Evolutionary conservation across 306 rosid species (phyloP).

Genomic region (Corylus heterophylla): DNA sequence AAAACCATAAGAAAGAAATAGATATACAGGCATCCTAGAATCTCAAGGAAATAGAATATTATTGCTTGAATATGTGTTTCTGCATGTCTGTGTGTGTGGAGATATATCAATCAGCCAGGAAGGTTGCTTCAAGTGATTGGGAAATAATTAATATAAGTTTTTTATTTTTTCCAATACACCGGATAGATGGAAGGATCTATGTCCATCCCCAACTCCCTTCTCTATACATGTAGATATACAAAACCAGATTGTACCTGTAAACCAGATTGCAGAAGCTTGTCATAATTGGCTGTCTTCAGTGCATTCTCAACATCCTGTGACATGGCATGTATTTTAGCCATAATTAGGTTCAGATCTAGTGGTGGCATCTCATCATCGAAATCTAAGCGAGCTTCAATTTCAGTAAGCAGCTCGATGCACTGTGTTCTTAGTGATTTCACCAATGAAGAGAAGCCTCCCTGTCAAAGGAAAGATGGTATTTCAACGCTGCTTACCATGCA

Average conservation of each 20-base stretch:
- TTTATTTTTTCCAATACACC: neutral
- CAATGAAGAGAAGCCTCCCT: constrained; percentile 93
- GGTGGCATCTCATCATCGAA: constrained; percentile 98
- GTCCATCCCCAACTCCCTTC: neutral
- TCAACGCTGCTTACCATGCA: constrained; percentile 12
- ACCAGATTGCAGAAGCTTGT: constrained; percentile 96
- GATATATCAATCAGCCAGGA: neutral
- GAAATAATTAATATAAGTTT: neutral
- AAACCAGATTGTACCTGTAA: constrained; percentile 57
- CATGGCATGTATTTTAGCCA: constrained; percentile 64
- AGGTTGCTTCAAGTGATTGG: neutral
- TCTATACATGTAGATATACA: neutral
- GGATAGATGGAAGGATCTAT: neutral
- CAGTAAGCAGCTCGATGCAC: constrained; percentile 92
- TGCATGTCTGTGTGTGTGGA: neutral
- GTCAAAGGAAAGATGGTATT: constrained; percentile 27
- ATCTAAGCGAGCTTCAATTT: constrained; percentile 95
- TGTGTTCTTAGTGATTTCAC: constrained; percentile 64
- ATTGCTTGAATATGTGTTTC: neutral
- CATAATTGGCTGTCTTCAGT: constrained; percentile 85
- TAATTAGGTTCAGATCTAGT: constrained; percentile 52
- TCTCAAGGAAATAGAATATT: neutral
- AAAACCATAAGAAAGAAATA: neutral
- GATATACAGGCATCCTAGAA: neutral
- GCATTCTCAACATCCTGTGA: constrained; percentile 77